Conservation (phyloP, 208 protist genomes). For the Entamoeba histolytica region DNA sequence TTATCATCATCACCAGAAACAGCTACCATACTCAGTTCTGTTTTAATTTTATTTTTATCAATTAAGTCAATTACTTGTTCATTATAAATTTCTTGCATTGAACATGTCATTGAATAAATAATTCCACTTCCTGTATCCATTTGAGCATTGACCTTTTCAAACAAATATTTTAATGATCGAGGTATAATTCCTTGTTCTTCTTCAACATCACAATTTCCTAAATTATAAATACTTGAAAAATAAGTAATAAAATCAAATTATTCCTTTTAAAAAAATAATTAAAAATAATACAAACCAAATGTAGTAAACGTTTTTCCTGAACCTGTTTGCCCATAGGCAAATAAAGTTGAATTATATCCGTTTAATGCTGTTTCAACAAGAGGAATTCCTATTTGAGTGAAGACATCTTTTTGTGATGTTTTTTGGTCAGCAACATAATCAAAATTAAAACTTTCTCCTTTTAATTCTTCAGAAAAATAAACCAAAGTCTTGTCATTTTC, state of each 20-base stretch:
- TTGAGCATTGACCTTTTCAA: background rate
- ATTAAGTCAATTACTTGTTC: constrained; percentile 3
- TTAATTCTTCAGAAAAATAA: background rate
- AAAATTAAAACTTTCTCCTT: background rate
- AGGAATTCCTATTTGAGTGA: background rate
- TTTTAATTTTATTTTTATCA: background rate
- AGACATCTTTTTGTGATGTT: background rate
- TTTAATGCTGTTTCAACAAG: background rate
- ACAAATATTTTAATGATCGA: background rate
- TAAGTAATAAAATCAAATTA: background rate
- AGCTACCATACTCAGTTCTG: background rate
- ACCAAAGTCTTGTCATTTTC: background rate
- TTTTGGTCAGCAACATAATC: background rate
- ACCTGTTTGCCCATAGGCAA: constrained; percentile 14
- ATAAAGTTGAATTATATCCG: constrained; percentile 4
- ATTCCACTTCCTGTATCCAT: background rate
- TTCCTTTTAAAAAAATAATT: background rate
- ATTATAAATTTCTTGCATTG: constrained; percentile 12
- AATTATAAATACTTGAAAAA: background rate
- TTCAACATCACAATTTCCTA: background rate
- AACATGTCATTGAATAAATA: background rate
- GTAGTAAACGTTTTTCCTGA: background rate
- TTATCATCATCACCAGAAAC: background rate
- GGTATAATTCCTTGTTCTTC: background rate
- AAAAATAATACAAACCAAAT: background rate